Evolutionary conservation across 768 basidiomycete genomes (phyloP).

Genomic region (Lactarius sanguifluus): DNA sequence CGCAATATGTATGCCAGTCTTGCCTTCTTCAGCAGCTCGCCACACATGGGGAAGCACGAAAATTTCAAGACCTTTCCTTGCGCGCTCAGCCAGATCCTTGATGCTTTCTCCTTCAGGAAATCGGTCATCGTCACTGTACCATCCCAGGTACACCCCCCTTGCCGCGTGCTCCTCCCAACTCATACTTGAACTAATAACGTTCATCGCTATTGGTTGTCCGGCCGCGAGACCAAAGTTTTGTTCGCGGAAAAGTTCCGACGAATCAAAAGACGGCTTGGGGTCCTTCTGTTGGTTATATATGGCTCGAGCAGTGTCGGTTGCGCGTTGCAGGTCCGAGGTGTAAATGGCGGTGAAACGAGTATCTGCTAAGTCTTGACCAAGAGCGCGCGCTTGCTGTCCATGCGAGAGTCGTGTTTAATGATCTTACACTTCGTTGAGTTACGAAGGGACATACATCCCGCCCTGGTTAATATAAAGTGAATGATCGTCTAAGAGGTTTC

Average conservation of each 20-base stretch:
- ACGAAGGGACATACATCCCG: slow-evolving; percentile 34
- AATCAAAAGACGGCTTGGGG: slow-evolving; percentile 47
- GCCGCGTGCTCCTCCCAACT: slow-evolving; percentile 48
- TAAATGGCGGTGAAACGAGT: slow-evolving; percentile 56
- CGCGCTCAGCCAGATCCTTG: slow-evolving; percentile 59
- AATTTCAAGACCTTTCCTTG: slow-evolving; percentile 49
- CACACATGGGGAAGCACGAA: slow-evolving; percentile 57
- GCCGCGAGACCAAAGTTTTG: slow-evolving; percentile 71
- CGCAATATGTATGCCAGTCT: slow-evolving; percentile 51
- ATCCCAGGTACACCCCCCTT: slow-evolving; percentile 51
- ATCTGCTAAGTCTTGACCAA: slow-evolving; percentile 52
- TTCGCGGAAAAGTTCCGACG: slow-evolving; percentile 58
- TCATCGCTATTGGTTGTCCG: slow-evolving; percentile 51
- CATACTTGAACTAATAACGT: slow-evolving; percentile 17
- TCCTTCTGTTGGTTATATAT: slow-evolving; percentile 49
- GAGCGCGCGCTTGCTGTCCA: slow-evolving; percentile 40
- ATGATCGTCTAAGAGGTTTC: neutral
- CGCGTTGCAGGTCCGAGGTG: slow-evolving; percentile 66
- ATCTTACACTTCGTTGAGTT: neutral
- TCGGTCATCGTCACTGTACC: slow-evolving; percentile 45
- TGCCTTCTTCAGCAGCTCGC: slow-evolving; percentile 41
- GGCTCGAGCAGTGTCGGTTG: slow-evolving; percentile 57
- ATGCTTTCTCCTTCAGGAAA: slow-evolving; percentile 73
- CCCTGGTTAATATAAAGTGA: slow-evolving; percentile 27
- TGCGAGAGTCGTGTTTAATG: neutral